Percentiles rank a stretch among this genome's conserved stretches.
Evolutionary conservation across 768 basidiomycete genomes (phyloP).

Genomic region (Termitomyces titanicus): DNA sequence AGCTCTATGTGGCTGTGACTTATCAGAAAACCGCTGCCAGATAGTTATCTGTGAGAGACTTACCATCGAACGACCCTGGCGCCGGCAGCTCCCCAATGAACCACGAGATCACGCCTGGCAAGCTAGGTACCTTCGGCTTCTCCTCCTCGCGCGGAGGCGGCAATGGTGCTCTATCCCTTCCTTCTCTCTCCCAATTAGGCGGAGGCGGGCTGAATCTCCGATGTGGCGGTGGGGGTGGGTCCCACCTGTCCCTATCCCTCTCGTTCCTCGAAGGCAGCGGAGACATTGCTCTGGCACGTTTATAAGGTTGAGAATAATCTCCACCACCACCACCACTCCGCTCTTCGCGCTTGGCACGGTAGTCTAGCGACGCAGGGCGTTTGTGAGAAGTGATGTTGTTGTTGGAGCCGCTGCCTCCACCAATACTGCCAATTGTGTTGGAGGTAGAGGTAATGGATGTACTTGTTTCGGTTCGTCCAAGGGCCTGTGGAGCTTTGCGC

Average conservation of each 20-base stretch:
- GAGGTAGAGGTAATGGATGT: background rate
- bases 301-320: slow-evolving; percentile 11
- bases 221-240: slow-evolving; percentile 7
- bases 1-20: too few species aligned
- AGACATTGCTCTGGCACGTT: slow-evolving; percentile 10
- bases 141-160: slow-evolving; percentile 14
- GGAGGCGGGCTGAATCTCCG: slow-evolving; percentile 7
- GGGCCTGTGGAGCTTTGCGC: slow-evolving; percentile 47
- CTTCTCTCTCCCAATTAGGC: slow-evolving; percentile 8
- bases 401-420: background rate
- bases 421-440: background rate
- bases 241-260: slow-evolving; percentile 13
- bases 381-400: slow-evolving; percentile 1
- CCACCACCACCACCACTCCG: slow-evolving; percentile 9
- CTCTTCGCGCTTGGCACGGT: slow-evolving; percentile 13
- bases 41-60: background rate
- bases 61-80: background rate
- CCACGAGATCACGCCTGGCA: slow-evolving; percentile 14
- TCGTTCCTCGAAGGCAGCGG: slow-evolving; percentile 9
- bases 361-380: slow-evolving; percentile 12
- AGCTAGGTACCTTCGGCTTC: slow-evolving; percentile 1
- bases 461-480: slow-evolving; percentile 41
- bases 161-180: slow-evolving; percentile 4
- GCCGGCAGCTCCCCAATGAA: slow-evolving; percentile 12
- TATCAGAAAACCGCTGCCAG: too few species aligned